Conservation (phyloP, 2,329 filamentous ascomycete species). For the Colletotrichum salicis region DNA sequence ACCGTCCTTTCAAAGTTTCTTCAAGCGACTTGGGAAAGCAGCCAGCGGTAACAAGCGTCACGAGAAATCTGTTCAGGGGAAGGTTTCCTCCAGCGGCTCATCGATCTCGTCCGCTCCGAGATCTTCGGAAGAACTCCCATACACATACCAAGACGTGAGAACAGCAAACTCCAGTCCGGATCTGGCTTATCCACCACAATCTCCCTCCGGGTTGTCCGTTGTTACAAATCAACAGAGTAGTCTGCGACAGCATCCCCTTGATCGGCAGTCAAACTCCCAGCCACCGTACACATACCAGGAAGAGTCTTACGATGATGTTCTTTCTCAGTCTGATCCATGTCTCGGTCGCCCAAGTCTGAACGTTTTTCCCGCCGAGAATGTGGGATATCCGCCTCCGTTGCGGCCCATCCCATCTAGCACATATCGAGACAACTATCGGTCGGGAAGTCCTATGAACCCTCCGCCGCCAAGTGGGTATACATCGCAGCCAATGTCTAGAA, state of each 20-base stretch:
- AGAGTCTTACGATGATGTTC: constrained; percentile 10
- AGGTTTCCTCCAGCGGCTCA: not conserved
- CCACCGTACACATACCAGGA: not conserved
- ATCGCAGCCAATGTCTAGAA: constrained; percentile 62
- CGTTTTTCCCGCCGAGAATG: constrained; percentile 38
- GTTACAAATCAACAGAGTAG: constrained; percentile 22
- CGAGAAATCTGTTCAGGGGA: not conserved
- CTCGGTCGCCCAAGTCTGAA: constrained; percentile 25
- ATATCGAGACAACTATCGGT: not conserved
- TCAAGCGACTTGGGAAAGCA: not conserved
- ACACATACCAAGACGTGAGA: constrained; percentile 38
- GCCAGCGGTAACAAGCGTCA: not conserved
- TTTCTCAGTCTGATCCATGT: constrained; percentile 12
- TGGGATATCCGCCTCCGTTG: not conserved
- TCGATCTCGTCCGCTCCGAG: not conserved
- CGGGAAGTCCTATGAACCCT: constrained; percentile 38
- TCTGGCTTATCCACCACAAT: constrained; percentile 40
- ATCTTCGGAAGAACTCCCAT: not conserved
- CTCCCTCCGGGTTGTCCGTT: constrained; percentile 38
- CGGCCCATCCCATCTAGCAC: not conserved
- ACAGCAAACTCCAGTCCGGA: constrained; percentile 47
- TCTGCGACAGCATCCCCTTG: constrained; percentile 1
- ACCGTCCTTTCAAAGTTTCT: not conserved
- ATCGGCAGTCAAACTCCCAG: constrained; percentile 36
- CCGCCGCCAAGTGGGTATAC: constrained; percentile 52